phyloP scores from a whole-genome alignment of 1,139 yeast species.

The Suhomyces terraborum region DNA sequence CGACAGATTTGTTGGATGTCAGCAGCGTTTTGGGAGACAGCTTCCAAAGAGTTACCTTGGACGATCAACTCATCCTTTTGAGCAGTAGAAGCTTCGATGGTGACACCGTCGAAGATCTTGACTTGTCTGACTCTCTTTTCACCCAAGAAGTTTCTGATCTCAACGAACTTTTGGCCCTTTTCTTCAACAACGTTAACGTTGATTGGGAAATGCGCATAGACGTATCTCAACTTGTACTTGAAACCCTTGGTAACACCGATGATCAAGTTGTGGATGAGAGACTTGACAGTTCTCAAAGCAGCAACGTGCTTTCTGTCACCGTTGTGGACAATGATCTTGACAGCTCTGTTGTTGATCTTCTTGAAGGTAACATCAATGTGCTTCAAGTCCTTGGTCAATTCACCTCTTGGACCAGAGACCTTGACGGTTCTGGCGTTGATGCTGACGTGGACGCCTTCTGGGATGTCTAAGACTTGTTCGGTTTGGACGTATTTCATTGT shows the following conservation, averaged over 20 bases:
- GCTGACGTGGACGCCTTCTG: conserved; percentile 89
- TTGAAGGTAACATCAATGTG: conserved; percentile 93
- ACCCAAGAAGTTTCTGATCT: conserved; percentile 99
- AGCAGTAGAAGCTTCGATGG: conserved; percentile 72
- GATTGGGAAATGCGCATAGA: conserved; percentile 99
- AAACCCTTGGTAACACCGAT: conserved; percentile 99
- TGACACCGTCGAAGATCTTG: conserved; percentile 86
- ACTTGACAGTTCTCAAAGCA: conserved; percentile 97
- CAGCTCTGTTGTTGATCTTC: conserved; percentile 68
- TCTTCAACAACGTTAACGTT: conserved; percentile 85
- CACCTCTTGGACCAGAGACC: conserved; percentile 99
- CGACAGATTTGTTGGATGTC: conserved; percentile 98
- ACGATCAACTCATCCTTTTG: conserved; percentile 95
- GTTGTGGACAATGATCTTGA: conserved; percentile 92
- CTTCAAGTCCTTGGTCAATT: conserved; percentile 84
- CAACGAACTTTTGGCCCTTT: conserved; percentile 76
- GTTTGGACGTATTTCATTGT: conserved; percentile 92
- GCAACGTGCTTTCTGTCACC: conserved; percentile 99
- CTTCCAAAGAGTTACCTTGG: conserved; percentile 96
- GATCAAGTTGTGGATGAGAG: conserved; percentile 89
- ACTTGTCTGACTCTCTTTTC: conserved; percentile 94
- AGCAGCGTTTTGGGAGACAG: conserved; percentile 98
- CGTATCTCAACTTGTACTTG: conserved; percentile 99
- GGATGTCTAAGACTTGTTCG: conserved; percentile 87
- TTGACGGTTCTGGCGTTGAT: conserved; percentile 91